These are phyloP conservation scores for Elsinoe necatrix DNA, from an alignment of 2,329 filamentous ascomycete genomes.

Conservation along the genomic window DNA sequence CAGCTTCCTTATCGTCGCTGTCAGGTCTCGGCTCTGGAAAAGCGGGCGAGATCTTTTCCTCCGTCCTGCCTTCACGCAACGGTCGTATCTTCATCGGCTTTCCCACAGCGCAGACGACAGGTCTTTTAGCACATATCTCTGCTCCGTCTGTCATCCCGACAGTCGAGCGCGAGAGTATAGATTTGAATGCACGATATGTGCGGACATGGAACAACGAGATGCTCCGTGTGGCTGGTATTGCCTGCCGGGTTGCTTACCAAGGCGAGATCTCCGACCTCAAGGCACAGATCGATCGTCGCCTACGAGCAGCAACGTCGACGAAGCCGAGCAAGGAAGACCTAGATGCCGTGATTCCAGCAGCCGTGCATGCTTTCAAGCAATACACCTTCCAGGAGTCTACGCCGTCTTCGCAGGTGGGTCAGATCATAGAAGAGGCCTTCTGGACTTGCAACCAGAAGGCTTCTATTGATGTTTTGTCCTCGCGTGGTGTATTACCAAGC, in stretches of 20 bases:
- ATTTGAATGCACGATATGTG: slow-evolving; percentile 91
- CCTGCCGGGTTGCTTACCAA: slow-evolving; percentile 77
- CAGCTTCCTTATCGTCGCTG: slow-evolving; percentile 51
- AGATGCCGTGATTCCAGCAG: slow-evolving; percentile 62
- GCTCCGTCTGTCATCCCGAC: slow-evolving; percentile 95
- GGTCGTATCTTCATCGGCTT: slow-evolving; percentile 96
- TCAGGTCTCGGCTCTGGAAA: slow-evolving; percentile 46
- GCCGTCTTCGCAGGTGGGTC: slow-evolving; percentile 71
- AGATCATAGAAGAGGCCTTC: slow-evolving; percentile 88
- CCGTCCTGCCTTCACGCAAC: slow-evolving; percentile 79
- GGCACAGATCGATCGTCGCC: slow-evolving; percentile 37
- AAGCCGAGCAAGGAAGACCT: slow-evolving; percentile 56
- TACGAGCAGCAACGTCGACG: slow-evolving; percentile 25
- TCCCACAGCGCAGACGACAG: slow-evolving; percentile 93
- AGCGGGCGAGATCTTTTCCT: slow-evolving; percentile 72
- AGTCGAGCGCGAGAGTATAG: slow-evolving; percentile 92
- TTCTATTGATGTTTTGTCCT: slow-evolving; percentile 81
- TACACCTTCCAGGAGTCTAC: slow-evolving; percentile 88
- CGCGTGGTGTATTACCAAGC: slow-evolving; percentile 75
- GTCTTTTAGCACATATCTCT: slow-evolving; percentile 85
- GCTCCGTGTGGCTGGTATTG: slow-evolving; percentile 80
- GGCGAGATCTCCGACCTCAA: slow-evolving; percentile 77
- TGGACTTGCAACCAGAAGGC: slow-evolving; percentile 83
- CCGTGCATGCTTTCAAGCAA: slow-evolving; percentile 73
- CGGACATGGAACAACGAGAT: slow-evolving; percentile 94